Conservation (phyloP, 345 rosid species). For the Ceriops tagal region DNA sequence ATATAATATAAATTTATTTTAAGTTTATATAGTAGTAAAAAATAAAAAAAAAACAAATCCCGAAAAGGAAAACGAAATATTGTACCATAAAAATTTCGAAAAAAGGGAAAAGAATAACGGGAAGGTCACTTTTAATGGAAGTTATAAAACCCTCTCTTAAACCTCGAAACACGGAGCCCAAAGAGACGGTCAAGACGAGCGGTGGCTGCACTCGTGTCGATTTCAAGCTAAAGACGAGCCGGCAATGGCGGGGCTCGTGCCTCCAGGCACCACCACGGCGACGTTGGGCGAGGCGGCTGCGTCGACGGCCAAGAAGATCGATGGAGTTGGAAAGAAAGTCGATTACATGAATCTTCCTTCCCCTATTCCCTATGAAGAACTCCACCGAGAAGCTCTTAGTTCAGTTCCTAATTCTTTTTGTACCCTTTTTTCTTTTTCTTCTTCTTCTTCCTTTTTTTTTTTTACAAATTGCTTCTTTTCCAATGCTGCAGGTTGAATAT, state of each 20-base stretch:
- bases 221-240: no score
- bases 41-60: no score
- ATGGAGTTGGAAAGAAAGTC: conserved; percentile 45
- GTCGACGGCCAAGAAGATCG: conserved; percentile 11
- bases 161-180: not conserved
- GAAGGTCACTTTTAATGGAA: not conserved
- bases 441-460: not conserved
- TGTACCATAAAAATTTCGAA: no score
- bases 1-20: no score
- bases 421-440: not conserved
- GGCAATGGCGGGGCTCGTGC: not conserved
- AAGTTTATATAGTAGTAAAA: no score
- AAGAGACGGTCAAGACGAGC: no score
- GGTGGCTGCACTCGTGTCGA: no score
- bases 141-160: conserved; percentile 9
- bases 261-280: not conserved
- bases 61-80: no score
- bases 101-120: no score
- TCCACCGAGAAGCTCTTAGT: conserved; percentile 89
- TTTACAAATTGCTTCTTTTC: not conserved
- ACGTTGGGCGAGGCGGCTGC: conserved; percentile 26
- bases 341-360: conserved; percentile 77
- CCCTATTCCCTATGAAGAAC: conserved; percentile 86
- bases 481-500: not conserved
- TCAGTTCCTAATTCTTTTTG: conserved; percentile 4